Percentiles rank a stretch among this genome's conserved stretches.
phyloP scores from a whole-genome alignment of 768 basidiomycete genomes.

The Gymnopilus dilepis region DNA sequence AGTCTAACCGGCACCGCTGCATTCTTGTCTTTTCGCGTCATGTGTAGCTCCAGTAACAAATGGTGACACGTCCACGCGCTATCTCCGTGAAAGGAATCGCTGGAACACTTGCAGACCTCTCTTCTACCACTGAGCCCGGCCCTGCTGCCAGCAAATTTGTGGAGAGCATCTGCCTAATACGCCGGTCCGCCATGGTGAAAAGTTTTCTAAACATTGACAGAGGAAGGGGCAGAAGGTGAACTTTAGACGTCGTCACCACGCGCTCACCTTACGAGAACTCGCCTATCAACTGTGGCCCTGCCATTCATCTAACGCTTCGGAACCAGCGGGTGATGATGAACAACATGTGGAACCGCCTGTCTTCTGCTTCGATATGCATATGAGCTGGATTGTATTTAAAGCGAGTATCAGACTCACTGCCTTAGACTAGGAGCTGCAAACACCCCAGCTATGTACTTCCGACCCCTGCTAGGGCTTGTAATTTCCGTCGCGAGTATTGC shows the following conservation, averaged over 20 bases:
- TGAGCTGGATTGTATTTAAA: conserved; percentile 10
- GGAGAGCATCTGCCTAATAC: background rate
- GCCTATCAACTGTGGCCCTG: conserved; percentile 4
- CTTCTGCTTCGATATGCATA: conserved; percentile 12
- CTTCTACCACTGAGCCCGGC: background rate
- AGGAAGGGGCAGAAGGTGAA: background rate
- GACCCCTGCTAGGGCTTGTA: conserved; percentile 27
- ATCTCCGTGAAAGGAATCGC: conserved; percentile 13
- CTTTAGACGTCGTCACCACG: conserved; percentile 14
- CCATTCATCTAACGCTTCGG: conserved; percentile 11
- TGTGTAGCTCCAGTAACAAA: conserved; percentile 8
- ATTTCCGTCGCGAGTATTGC: conserved; percentile 26
- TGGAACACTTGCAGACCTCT: background rate
- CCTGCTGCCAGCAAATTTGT: background rate
- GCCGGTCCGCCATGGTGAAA: conserved; percentile 13
- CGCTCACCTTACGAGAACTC: conserved; percentile 3
- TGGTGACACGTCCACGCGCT: conserved; percentile 6
- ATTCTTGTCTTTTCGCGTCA: conserved; percentile 3
- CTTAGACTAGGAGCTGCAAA: background rate
- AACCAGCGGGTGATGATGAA: conserved; percentile 17
- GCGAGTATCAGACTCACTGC: background rate
- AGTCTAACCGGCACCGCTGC: conserved; percentile 2
- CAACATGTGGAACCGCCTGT: conserved; percentile 24
- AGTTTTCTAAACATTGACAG: conserved; percentile 6
- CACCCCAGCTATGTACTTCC: conserved; percentile 18